Base-by-base conservation (phyloP, 2,329 filamentous ascomycete species). In the Diaporthe citrichinensis region DNA sequence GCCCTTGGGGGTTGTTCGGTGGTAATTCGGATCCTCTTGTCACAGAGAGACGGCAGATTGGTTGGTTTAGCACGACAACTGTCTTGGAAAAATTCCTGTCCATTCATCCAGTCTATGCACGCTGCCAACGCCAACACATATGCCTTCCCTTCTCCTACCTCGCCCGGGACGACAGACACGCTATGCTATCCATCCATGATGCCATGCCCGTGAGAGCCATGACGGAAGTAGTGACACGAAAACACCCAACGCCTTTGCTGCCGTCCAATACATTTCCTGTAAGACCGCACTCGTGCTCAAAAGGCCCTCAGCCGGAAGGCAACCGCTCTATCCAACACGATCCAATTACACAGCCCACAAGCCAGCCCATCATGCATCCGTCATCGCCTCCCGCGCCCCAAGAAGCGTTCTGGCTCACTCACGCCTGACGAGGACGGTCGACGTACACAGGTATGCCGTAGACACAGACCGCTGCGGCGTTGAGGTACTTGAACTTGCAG, bases 371-470 rank as follows among this genome's bases (percentile, higher is more conserved):
- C 34, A 55, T 55, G 58, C 28, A 62, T 28, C 51, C 6, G 46
- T 62, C 34, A 49, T 61, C 74, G n/a, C 46, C 23, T 25, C 44
- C 4, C 62, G 20, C 36, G n/a, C 5, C n/a, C 20, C 62, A 23
- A 61, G 9, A 12, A 8, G 25, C 17, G 15, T 20, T 55, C 25
- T 41, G 34, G 25, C 58, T 28, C 51, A 53, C 67, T 55, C 34
- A 59, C 49, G 31, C 61, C 39, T 71, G 39, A 51, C 36, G 20
- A 17, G 25, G 31, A 28, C 76, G 73, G 65, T 84, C 85, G 78
- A 98, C 88, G 85, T 95, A 98, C 77, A 98, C 95, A 41, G 97
- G 97, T 82, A 99, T 93, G 23, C 97, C 97, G 86, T 98, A 99
- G 72, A 98, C 93, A 78, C 97, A 96, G 34, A 97, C 95, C 51